Evolutionary conservation across 2,329 filamentous ascomycete genomes (phyloP).

Genomic region (Ceratocystiopsis brevicomis): DNA sequence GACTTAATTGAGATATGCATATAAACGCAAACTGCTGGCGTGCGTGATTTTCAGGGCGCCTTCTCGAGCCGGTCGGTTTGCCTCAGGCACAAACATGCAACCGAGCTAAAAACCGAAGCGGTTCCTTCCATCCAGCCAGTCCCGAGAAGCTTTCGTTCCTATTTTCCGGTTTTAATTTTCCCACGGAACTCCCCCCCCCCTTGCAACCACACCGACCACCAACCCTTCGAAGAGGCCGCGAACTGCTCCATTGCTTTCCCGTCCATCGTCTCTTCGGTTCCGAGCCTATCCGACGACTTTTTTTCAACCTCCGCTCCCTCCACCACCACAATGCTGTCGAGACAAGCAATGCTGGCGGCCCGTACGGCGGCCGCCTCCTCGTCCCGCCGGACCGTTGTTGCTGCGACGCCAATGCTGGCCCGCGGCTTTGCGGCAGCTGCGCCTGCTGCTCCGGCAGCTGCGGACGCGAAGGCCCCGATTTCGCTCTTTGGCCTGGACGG

Average conservation of each 20-base stretch:
- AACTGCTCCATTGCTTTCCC: no score
- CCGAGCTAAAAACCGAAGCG: conserved; percentile 3
- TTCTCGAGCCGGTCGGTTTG: neutral
- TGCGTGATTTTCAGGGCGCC: no score
- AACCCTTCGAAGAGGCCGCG: no score
- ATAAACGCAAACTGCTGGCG: no score
- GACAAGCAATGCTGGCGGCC: conserved; percentile 33
- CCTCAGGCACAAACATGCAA: conserved; percentile 3
- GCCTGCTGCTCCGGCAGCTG: conserved; percentile 47
- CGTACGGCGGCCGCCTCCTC: conserved; percentile 29
- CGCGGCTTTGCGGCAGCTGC: conserved; percentile 44
- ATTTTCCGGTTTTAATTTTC: conserved; percentile 2
- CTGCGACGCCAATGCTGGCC: conserved; percentile 53
- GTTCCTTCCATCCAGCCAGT: conserved; percentile 13
- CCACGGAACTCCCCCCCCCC: conserved; percentile 10
- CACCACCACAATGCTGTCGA: conserved; percentile 35
- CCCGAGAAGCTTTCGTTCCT: conserved; percentile 9
- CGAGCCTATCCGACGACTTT: neutral
- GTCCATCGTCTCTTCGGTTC: neutral
- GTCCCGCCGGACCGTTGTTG: conserved; percentile 37
- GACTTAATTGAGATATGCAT: no score
- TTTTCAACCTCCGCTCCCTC: neutral
- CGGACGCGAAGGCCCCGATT: conserved; percentile 65
- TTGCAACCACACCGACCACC: conserved; percentile 7
- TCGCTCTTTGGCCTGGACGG: conserved; percentile 90